Evolutionary conservation across 169 alveolate species (phyloP).

Genomic region (Plasmodium gaboni): DNA sequence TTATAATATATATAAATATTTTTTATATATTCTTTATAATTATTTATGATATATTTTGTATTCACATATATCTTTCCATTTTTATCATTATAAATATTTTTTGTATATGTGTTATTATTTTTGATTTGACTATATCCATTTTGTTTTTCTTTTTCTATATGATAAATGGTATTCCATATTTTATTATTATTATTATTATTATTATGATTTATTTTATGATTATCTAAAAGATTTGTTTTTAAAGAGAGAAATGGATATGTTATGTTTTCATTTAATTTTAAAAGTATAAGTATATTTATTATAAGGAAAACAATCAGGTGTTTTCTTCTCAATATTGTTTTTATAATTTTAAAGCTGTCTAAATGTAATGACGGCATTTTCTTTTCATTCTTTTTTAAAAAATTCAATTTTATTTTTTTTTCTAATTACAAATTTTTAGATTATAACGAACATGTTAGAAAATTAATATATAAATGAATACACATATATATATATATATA

Average conservation of each 20-base stretch:
- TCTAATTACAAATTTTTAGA: conserved; percentile 2
- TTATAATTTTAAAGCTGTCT: conserved; percentile 3
- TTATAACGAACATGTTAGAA: neutral
- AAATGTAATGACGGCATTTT: conserved; percentile 23
- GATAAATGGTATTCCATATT: too few relatives aligned
- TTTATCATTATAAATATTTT: too few relatives aligned
- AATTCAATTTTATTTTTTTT: conserved; percentile 7
- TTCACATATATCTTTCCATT: too few relatives aligned
- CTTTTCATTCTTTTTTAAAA: neutral
- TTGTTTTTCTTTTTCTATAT: too few relatives aligned
- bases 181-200: too few relatives aligned
- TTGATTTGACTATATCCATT: too few relatives aligned
- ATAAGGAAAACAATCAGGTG: conserved; percentile 27
- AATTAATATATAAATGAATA: neutral
- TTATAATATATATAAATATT: too few relatives aligned
- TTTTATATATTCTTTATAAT: too few relatives aligned
- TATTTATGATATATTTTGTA: too few relatives aligned
- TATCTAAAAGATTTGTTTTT: too few relatives aligned
- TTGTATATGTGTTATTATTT: too few relatives aligned
- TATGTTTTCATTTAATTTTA: conserved; percentile 4
- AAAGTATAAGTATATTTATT: conserved; percentile 17
- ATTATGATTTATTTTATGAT: too few relatives aligned
- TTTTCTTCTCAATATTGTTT: conserved; percentile 25
- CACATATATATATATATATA: neutral
- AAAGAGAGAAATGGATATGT: neutral